Conservation (phyloP, 2,329 filamentous ascomycete species). For the Claviceps capensis region DNA sequence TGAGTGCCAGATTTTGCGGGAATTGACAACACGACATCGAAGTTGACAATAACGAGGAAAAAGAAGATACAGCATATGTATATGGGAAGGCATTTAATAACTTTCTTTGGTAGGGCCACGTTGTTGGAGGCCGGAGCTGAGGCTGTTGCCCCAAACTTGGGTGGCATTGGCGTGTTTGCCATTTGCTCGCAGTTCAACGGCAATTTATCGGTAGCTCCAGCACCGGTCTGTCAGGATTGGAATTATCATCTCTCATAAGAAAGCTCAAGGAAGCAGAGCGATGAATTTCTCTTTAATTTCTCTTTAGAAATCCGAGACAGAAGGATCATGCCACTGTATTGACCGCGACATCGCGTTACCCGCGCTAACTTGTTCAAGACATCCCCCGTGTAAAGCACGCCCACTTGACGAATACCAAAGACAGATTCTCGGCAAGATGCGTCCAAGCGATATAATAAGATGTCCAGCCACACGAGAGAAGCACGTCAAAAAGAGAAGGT, state of each 20-base stretch:
- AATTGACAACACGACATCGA: neutral
- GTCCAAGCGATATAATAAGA: neutral
- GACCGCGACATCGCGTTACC: neutral
- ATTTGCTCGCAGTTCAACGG: neutral
- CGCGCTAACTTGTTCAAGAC: neutral
- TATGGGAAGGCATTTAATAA: constrained; percentile 32
- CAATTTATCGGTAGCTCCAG: neutral
- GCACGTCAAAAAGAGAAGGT: neutral
- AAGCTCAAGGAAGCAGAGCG: too few relatives aligned
- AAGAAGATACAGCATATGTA: constrained; percentile 30
- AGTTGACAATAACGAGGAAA: constrained; percentile 11
- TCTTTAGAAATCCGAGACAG: too few relatives aligned
- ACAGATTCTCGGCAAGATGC: neutral
- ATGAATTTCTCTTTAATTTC: too few relatives aligned
- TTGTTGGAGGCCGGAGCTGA: constrained; percentile 16
- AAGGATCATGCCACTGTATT: neutral
- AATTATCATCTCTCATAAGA: neutral
- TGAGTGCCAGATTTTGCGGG: neutral
- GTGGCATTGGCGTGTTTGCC: neutral
- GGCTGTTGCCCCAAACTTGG: neutral
- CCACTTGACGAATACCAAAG: neutral
- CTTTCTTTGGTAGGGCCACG: constrained; percentile 29
- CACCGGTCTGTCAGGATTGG: neutral
- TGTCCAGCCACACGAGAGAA: neutral
- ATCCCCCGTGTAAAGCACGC: neutral